Evolutionary conservation across 495 filamentous ascomycete genomes (phyloP), one percentile per base, ranked within the genome.

Genomic region (Talaromyces nanjingensis): DNA sequence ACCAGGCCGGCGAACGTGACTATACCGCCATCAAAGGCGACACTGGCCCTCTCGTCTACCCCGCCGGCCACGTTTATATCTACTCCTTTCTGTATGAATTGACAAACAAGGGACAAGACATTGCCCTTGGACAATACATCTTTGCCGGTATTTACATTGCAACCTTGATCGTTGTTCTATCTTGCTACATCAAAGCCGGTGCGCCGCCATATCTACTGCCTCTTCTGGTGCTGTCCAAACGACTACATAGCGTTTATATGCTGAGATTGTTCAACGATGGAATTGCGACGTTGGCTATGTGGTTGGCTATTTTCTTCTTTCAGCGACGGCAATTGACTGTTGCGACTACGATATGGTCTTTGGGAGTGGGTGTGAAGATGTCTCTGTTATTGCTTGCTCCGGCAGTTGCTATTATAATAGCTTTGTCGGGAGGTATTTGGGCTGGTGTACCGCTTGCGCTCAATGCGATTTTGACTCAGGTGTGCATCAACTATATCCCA

Each of bases 191-290:
- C 65, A 78, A 81, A 69, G 89, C 91, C 49, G 86, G 87, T 65
- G 91, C 86, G 31, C 94, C 94, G 6, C 90, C 91, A 3, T 97
- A 96, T 71, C 75, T 97, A 47, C 89, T 97, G 63, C 91, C 91
- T 2, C 81, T 98, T 24, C 85, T 98, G 33, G 81, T 94, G 39
- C 80, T 97, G 45, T 96, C 93, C 61, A 98, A 97, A 72, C 84
- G 94, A 6, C 79, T 98, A 29, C 94, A 98, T 73, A 96, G 91
- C 74, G 88, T 98, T 54, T 98, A 92, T 72, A 74, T 98, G 64
- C 82, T 98, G 62, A 87, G 94, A 18, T 86, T 92, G 67, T 98
- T 98, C 82, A 98, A 98, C 76, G 94, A 98, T 79, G 88, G 91
- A 63, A 89, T 96, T 67, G 91, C 93, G 7, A 81, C 89, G 27